Evolutionary conservation across 2,329 filamentous ascomycete genomes (phyloP).

Genomic region (Fusarium camptoceras): DNA sequence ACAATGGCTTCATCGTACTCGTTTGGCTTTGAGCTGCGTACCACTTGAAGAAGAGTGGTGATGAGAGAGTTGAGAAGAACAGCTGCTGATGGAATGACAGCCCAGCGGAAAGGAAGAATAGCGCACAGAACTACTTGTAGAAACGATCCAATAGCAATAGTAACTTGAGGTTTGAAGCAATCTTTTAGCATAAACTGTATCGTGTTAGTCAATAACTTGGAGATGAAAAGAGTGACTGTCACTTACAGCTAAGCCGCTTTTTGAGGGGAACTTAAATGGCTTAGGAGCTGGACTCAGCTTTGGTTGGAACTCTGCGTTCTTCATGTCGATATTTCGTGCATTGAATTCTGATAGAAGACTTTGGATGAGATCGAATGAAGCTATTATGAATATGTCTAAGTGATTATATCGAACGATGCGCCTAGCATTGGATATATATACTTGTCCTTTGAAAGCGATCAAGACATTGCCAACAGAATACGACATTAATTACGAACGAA

Average conservation of each 20-base stretch:
- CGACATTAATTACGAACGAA: background rate
- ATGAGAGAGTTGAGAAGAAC: slow-evolving; percentile 49
- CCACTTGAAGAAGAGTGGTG: slow-evolving; percentile 47
- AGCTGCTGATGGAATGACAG: slow-evolving; percentile 49
- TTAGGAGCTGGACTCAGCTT: slow-evolving; percentile 40
- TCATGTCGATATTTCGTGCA: slow-evolving; percentile 9
- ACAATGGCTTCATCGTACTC: slow-evolving; percentile 46
- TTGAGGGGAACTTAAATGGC: slow-evolving; percentile 32
- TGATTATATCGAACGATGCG: background rate
- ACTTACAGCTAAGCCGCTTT: slow-evolving; percentile 39
- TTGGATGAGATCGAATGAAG: background rate
- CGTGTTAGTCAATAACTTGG: background rate
- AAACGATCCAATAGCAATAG: slow-evolving; percentile 51
- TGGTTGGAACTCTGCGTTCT: slow-evolving; percentile 40
- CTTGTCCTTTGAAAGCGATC: background rate
- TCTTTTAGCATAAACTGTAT: slow-evolving; percentile 49
- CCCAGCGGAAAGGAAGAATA: slow-evolving; percentile 51
- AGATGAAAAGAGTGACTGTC: background rate
- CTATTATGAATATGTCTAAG: background rate
- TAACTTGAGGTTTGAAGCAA: slow-evolving; percentile 49
- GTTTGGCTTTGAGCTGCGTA: slow-evolving; percentile 32
- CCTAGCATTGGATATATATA: background rate
- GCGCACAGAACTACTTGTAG: slow-evolving; percentile 51
- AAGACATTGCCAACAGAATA: background rate
- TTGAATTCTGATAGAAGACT: background rate